phyloP scores from a whole-genome alignment of 2,329 filamentous ascomycete genomes.

The Lachnellula cervina region DNA sequence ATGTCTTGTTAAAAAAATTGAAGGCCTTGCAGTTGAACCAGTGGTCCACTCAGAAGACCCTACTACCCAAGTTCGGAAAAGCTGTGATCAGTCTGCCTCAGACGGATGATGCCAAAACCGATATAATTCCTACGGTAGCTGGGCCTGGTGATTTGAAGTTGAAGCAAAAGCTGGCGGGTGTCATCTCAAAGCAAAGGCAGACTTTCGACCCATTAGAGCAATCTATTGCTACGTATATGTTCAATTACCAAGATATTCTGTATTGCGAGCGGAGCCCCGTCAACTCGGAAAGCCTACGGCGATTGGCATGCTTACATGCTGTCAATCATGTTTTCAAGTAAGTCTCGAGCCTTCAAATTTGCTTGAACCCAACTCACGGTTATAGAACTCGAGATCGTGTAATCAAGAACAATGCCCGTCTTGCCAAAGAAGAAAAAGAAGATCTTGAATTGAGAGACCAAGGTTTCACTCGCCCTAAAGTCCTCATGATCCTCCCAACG shows the following conservation, averaged over 20 bases:
- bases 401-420: conserved; percentile 83
- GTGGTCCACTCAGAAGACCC: conserved; percentile 46
- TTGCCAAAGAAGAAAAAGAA: conserved; percentile 60
- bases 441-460: conserved; percentile 82
- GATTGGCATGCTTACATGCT: conserved; percentile 73
- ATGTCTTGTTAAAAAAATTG: conserved; percentile 50
- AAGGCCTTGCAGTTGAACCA: conserved; percentile 44
- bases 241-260: conserved; percentile 77
- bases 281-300: conserved; percentile 65
- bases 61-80: conserved; percentile 41
- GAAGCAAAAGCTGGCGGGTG: conserved; percentile 63
- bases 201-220: conserved; percentile 59
- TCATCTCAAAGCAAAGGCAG: conserved; percentile 48
- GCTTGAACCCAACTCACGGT: conserved; percentile 12
- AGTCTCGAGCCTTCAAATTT: conserved; percentile 23
- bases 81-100: conserved; percentile 45
- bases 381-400: conserved; percentile 76
- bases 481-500: conserved; percentile 85
- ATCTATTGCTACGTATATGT: conserved; percentile 65
- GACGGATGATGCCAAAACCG: conserved; percentile 31
- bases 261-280: conserved; percentile 66
- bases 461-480: conserved; percentile 91
- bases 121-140: conserved; percentile 14
- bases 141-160: conserved; percentile 51
- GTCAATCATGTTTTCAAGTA: conserved; percentile 89